Evolutionary conservation across 2,329 filamentous ascomycete species (phyloP), one percentile per base, ranked within the genome.

Genomic region (Rutstroemia sp.): DNA sequence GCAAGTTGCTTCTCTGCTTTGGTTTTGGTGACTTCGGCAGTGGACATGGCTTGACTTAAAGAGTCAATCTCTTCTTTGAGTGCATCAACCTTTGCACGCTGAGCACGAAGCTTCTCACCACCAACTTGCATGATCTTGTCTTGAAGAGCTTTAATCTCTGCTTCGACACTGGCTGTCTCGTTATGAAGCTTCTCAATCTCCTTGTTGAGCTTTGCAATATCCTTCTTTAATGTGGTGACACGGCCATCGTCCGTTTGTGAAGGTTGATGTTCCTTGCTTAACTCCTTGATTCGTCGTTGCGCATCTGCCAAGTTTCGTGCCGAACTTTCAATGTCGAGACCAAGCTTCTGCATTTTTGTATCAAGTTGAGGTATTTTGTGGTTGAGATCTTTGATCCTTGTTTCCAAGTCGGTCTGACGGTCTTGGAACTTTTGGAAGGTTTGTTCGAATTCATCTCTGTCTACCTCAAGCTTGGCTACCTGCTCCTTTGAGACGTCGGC

Each of bases 61-160:
- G 85, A 82, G 48, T 86, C 78, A 56, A 97, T 91, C 69, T 95
- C 86, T 65, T 91, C 88, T 70, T 95, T 96, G 61, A 95, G 76
- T 6, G 85, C 81, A 69, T 97, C 92, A 36, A 99, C 91, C 76
- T 88, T 95, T 59, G 89, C 85, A 65, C 94, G 92, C 70, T 99
- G 92, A 17, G 86, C 82, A 55, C 94, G 86, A 17, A 99, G 83
- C 73, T 89, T 91, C 67, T 97, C 91, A 72, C 94, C 94, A 68
- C 94, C 94, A 61, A 96, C 87, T 72, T 96, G 87, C 94, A 99
- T 97, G 67, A 99, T 99, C 77, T 92, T 95, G 78, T 94, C 87
- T 69, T 99, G 92, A 1, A 99, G 78, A 19, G 80, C 80, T 73
- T 95, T 92, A 73, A 99, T 97, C 71, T 97, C 94, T 25, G 86